Evolutionary conservation across 164 flowering plant genomes (phyloP), one percentile per base, ranked within the genome.

Genomic region (Malania oleifera): DNA sequence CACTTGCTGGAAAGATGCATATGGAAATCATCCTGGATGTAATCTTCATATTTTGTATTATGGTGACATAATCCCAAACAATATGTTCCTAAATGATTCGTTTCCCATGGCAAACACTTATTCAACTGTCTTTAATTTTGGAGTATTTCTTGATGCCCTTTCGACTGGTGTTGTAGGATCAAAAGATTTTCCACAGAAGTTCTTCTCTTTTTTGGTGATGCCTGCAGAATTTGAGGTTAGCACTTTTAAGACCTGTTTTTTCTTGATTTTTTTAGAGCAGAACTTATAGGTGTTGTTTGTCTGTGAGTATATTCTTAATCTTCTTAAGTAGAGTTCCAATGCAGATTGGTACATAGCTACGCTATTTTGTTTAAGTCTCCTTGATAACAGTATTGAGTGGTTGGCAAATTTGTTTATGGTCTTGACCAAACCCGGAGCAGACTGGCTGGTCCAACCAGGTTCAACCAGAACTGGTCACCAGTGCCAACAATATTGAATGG

Each of bases 121-220:
- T 55, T 18, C 67, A 12, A 54, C 73, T 1, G 65, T 40, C 10
- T 93, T 86, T 72, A 69, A 93, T 70, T 95, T 86, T 70, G 99
- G 99, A 56, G 87, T 95, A 62, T 91, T 81, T 67, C 83, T 80
- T 44, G 67, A 74, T 61, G 97, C 95, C 55, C 88, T 88, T 46
- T 68, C 81, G 25, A 77, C 86, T 54, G 85, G 82, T 57, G 78
- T 95, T 19, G 93, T 91, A 66, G 75, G 72, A 52, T 78, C 93
- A 18, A 75, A 52, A 18, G 74, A 86, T 77, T 95, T 95, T 64
- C 88, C 86, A 10, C 69, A 91, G 80, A 95, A 89, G 70, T 72
- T 90, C 55, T 85, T 85, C 54, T 95, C 79, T 72, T 76, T 89
- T 95, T 59, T 95, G 97, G 99, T 95, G 99, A 97, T 97, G 96